Evolutionary conservation across 2,329 filamentous ascomycete genomes (phyloP), one percentile per base, ranked within the genome.

Genomic region (Trichoderma simmonsii): DNA sequence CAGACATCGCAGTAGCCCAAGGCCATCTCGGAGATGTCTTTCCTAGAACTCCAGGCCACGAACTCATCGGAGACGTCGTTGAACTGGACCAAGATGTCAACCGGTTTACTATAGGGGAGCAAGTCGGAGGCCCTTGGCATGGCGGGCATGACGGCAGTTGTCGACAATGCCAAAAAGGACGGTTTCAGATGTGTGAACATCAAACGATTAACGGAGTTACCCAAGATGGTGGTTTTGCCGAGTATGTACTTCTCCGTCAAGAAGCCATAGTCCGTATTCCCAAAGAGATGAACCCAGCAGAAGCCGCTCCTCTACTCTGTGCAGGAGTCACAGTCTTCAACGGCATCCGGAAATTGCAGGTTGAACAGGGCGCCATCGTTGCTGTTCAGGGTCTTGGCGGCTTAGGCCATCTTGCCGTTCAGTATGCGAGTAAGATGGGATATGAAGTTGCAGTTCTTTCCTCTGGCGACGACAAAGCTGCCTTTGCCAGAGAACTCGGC

Each of bases 381-480:
- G 57, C 57, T 12, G 3, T 32, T 32, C 28, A 60, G 18, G 30
- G 57, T 7, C 57, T 21, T 8, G 57, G 94, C 64, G 93, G 57
- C 11, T 21, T 60, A 12, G 28, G 57, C 3, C 30, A 60, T 60
- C 57, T 60, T 2, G 57, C 28, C 6, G 30, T 60, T 24, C 57
- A 60, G 18, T 34, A 60, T 14, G 57, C 92, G 4, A 84, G 84
- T 63, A 90, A 90, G 80, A 93, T 94, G 92, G 93, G 93, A 4
- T 94, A 91, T 80, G 86, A 88, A 71, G 89, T 93, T 3, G 89
- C 89, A 2, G 93, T 91, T 0, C 85, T 95, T 64, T 87, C 88
- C 0, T 89, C 89, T 6, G 86, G 89, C 7, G 86, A 89, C 72
- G 85, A 84, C 75, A 95, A 95, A 85, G 87, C 86, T 72, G 86